These are phyloP conservation scores for Solanum sparsipilum DNA, from an alignment of 257 asterid genomes.

Conservation along the genomic window DNA sequence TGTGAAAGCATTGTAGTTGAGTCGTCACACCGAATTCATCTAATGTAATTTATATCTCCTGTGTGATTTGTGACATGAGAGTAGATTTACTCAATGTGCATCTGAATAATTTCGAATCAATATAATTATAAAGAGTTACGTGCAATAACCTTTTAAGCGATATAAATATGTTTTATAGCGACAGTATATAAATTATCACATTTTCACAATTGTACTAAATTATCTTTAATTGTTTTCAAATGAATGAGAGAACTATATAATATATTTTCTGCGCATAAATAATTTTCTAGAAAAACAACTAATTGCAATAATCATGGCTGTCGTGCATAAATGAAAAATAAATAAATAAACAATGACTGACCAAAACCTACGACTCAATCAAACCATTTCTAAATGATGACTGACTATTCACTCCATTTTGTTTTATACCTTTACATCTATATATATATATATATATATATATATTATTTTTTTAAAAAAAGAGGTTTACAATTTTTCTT, in stretches of 20 bases:
- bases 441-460: too few relatives aligned
- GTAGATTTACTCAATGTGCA: fast-evolving
- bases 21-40: neutral
- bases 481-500: too few relatives aligned
- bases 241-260: neutral
- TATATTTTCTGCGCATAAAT: neutral
- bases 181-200: neutral
- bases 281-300: neutral
- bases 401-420: neutral
- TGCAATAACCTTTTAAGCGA: neutral
- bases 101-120: neutral
- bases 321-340: neutral
- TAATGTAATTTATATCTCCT: neutral
- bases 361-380: neutral
- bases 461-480: too few relatives aligned
- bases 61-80: neutral
- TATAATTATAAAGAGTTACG: too few relatives aligned
- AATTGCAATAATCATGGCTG: neutral
- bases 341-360: neutral
- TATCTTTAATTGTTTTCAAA: neutral
- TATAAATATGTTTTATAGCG: neutral
- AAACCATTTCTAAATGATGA: neutral
- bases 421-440: neutral
- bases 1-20: neutral
- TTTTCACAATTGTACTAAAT: neutral